A percentile compares a stretch with the other conserved stretches of the same genome.
These are phyloP conservation scores for Penicillium goetzii DNA, from an alignment of 495 filamentous ascomycete genomes.

Conservation along the genomic window DNA sequence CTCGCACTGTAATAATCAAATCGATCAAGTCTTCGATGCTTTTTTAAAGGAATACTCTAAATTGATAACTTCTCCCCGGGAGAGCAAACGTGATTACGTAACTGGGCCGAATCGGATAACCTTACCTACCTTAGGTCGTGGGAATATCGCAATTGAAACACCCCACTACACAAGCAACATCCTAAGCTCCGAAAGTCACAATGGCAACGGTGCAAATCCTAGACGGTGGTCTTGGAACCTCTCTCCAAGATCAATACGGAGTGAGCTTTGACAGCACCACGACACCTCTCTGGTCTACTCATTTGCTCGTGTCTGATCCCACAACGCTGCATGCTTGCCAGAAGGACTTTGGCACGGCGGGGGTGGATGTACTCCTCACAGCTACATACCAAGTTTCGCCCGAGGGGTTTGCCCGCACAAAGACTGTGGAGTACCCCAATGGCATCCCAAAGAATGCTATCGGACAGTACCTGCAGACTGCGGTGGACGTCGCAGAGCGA, in stretches of 20 bases:
- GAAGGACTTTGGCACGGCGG: slow-evolving; percentile 53
- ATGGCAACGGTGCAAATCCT: slow-evolving; percentile 52
- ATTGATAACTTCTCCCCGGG: background rate
- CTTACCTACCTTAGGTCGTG: no score
- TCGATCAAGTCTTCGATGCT: background rate
- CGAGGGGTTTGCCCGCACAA: slow-evolving; percentile 54
- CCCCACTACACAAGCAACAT: slow-evolving; percentile 13
- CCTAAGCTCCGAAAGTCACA: background rate
- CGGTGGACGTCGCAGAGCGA: slow-evolving; percentile 39
- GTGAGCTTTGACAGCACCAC: slow-evolving; percentile 46
- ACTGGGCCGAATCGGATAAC: background rate
- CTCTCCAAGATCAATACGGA: slow-evolving; percentile 59
- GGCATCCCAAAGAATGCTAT: slow-evolving; percentile 33
- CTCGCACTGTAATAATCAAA: background rate
- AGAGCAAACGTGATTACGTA: slow-evolving; percentile 14
- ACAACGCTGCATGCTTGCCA: slow-evolving; percentile 57
- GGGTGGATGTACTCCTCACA: slow-evolving; percentile 62
- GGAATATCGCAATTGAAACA: slow-evolving; percentile 7
- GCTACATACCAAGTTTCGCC: slow-evolving; percentile 67
- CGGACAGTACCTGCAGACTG: slow-evolving; percentile 27
- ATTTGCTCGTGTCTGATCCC: slow-evolving; percentile 57
- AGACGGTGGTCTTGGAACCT: slow-evolving; percentile 69
- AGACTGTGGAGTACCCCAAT: slow-evolving; percentile 26
- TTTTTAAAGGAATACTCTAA: background rate
- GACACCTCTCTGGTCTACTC: slow-evolving; percentile 68